A percentile compares a stretch with the other conserved stretches of the same genome.
Evolutionary conservation across 345 rosid genomes (phyloP).

Genomic region (Euphorbia pulcherrima): DNA sequence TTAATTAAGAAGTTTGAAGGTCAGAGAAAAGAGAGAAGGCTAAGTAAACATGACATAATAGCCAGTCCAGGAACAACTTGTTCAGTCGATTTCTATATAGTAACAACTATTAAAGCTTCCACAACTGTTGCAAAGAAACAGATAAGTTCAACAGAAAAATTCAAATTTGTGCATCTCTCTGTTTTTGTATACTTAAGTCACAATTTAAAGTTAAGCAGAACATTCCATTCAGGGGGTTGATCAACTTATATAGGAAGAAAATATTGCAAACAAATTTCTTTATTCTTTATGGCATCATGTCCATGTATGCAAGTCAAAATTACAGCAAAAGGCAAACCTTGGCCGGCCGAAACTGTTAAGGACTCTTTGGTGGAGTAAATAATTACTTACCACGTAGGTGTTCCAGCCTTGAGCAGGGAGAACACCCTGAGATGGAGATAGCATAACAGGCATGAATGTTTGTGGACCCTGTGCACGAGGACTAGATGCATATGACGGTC

Average conservation of each 20-base stretch:
- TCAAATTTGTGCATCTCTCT: background rate
- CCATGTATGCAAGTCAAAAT: background rate
- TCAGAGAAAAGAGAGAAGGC: background rate
- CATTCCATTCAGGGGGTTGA: background rate
- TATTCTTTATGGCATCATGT: background rate
- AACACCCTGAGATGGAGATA: conserved; percentile 56
- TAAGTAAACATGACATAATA: background rate
- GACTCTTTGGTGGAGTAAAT: background rate
- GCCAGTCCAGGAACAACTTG: background rate
- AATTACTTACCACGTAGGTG: conserved; percentile 53
- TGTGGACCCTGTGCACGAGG: conserved; percentile 47
- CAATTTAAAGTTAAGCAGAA: background rate
- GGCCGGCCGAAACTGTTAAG: no score
- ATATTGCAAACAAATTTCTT: background rate
- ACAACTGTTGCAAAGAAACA: background rate
- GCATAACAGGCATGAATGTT: conserved; percentile 50
- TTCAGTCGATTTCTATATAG: background rate
- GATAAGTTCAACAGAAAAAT: background rate
- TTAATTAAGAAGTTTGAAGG: background rate
- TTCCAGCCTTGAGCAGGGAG: conserved; percentile 62
- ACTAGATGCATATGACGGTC: conserved; percentile 46
- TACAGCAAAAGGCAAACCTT: background rate
- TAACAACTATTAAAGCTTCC: background rate
- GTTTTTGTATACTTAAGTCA: background rate
- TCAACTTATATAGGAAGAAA: background rate